phyloP scores from a whole-genome alignment of 2,329 filamentous ascomycete genomes.

The Aureobasidium sp. region DNA sequence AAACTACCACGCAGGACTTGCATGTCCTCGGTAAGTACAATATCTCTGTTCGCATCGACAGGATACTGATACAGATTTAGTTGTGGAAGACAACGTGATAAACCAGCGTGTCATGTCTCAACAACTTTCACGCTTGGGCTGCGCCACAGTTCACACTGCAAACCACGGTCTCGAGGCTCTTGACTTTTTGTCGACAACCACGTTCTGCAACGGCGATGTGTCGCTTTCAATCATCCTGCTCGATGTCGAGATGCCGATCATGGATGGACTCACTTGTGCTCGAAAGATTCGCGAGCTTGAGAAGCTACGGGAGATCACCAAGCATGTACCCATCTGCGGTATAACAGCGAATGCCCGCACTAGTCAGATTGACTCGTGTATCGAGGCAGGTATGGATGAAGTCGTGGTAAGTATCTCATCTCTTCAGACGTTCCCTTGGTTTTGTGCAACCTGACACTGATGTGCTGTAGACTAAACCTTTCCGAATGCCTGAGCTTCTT shows the following conservation, averaged over 20 bases:
- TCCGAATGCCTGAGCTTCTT: constrained; percentile 25
- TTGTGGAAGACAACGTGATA: constrained; percentile 33
- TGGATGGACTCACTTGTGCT: constrained; percentile 71
- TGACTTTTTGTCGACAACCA: constrained; percentile 23
- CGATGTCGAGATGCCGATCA: constrained; percentile 77
- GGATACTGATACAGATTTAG: too few relatives aligned
- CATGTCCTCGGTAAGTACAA: too few relatives aligned
- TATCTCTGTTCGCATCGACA: too few relatives aligned
- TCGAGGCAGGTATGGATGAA: constrained; percentile 24
- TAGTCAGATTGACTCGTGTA: constrained; percentile 54
- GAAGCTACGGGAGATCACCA: constrained; percentile 49
- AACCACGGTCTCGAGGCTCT: constrained; percentile 31
- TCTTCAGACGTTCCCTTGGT: too few relatives aligned
- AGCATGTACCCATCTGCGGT: constrained; percentile 66
- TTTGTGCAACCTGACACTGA: too few relatives aligned
- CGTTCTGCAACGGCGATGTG: background rate
- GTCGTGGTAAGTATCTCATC: constrained; percentile 28
- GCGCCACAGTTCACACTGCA: constrained; percentile 26
- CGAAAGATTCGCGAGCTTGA: constrained; percentile 60
- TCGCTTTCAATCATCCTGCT: constrained; percentile 52
- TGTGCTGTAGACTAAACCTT: constrained; percentile 26
- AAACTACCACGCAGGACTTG: too few relatives aligned
- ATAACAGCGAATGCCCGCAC: constrained; percentile 70
- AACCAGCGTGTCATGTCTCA: constrained; percentile 33
- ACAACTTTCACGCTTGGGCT: constrained; percentile 29